Base-by-base conservation (phyloP, 1,284 basidiomycete species). In the Cystobasidium sp. region DNA sequence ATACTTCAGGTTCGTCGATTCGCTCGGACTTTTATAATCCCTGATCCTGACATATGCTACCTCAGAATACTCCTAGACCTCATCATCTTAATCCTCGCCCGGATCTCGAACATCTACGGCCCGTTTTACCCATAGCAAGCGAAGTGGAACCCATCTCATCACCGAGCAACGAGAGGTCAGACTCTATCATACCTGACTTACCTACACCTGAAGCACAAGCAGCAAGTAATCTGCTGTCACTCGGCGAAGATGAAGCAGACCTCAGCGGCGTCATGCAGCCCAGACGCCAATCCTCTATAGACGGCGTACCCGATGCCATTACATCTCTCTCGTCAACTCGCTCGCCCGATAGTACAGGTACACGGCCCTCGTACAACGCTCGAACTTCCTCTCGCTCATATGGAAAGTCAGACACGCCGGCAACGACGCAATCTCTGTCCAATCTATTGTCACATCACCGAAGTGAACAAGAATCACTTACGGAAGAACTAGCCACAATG, bases 401-500 rank as follows among this genome's bases (percentile, higher is more conserved):
- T 41, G 56, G 56, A 5, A 59, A 59, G 14, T 46, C 44, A 49
- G 43, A 46, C 1, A 63, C 43, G 7, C 24, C 61, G 31, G 24
- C 18, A 18, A 41, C 69, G 10, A 75, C 75, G 3, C 51, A 71
- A 64, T 63, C 47, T 7, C 70, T 75, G 12, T 64, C 69, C 1
- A 67, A 65, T 18, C 67, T 76, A 2, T 44, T 76, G 0, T 66
- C 64, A 14, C 75, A 77, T 43, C 77, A 77, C 62, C 67, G 73
- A 47, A 63, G 62, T 41, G 67, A 71, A 1, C 91, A 92, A 39
- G 87, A 91, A 75, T 88, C 90, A 52, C 86, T 92, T 55, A 86
- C 89, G 0, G 85, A 85, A 5, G 90, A 92, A 80, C 86, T 93
- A 20, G 88, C 88, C 0, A 83, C 86, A 53, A 93, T 93, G 91